phyloP scores from a whole-genome alignment of 768 basidiomycete species.

The Lactifluus subvellereus region DNA sequence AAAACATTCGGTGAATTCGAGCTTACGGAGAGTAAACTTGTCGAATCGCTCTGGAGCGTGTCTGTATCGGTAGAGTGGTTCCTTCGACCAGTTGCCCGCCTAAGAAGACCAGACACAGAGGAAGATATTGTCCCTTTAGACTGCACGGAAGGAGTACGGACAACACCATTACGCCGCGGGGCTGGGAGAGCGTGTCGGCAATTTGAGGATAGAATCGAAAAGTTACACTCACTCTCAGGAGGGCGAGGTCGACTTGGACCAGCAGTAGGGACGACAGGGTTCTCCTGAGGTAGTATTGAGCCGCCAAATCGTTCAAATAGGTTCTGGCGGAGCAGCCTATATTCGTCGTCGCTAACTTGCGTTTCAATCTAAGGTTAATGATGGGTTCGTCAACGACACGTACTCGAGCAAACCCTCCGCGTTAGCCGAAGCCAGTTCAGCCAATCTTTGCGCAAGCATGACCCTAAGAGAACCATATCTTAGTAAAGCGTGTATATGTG shows the following conservation, averaged over 20 bases:
- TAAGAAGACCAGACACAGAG: constrained; percentile 34
- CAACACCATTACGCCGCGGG: constrained; percentile 23
- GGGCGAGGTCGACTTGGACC: constrained; percentile 12
- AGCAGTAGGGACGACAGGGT: constrained; percentile 54
- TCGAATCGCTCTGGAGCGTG: constrained; percentile 26
- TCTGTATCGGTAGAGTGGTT: constrained; percentile 25
- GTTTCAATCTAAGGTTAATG: not conserved
- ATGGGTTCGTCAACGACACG: constrained; percentile 28
- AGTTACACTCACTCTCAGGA: constrained; percentile 3
- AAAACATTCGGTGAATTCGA: constrained; percentile 25
- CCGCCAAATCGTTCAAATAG: constrained; percentile 74
- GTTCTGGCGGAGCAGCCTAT: constrained; percentile 76
- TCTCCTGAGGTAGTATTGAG: constrained; percentile 54
- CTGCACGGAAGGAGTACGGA: constrained; percentile 31
- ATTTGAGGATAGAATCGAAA: not conserved
- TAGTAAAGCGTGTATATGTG: constrained; percentile 19
- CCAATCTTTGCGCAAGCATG: constrained; percentile 73
- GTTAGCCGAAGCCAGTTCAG: constrained; percentile 76
- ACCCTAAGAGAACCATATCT: constrained; percentile 39
- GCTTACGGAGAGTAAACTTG: constrained; percentile 29
- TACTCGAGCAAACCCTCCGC: constrained; percentile 74
- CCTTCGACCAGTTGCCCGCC: constrained; percentile 31
- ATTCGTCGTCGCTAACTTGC: constrained; percentile 69
- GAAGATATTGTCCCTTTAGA: constrained; percentile 34
- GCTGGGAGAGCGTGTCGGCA: constrained; percentile 23